Evolutionary conservation across 1,139 yeast species (phyloP), one percentile per base, ranked within the genome.

Genomic region (Yamadazyma buinensis): DNA sequence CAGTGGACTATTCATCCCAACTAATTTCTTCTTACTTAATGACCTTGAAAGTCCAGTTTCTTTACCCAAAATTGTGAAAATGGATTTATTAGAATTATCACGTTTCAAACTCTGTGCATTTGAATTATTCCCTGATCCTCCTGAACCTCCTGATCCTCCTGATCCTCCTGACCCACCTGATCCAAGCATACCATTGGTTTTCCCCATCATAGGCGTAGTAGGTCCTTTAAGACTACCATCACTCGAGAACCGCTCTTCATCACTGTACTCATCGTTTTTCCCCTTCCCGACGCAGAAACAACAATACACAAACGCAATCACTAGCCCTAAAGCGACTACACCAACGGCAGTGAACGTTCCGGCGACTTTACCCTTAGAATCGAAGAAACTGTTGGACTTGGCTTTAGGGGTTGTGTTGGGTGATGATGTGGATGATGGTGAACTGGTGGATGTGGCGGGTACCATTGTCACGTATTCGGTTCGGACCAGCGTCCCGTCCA

Each of bases 271-370:
- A 29, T 52, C 43, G 23, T 49, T 49, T 20, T 51, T 49, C 23
- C 42, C 26, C 37, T 43, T 33, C 6, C 32, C 34, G 30, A 38
- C 27, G 23, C 62, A 63, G 39, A 67, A 67, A 42, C 72, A 68
- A 46, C 65, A 66, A 46, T 62, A 66, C 7, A 65, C 38, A 1
- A 63, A 37, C 3, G 57, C 64, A 0, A 47, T 27, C 1, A 75
- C 41, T 1, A 77, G 31, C 1, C 67, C 76, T 1, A 69, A 49
- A 0, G 58, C 74, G 3, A 75, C 76, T 4, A 80, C 51, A 2
- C 83, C 87, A 5, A 82, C 87, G 0, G 74, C 87, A 0, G 83
- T 72, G 55, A 82, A 82, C 0, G 81, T 79, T 10, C 88, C 88
- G 0, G 86, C 88, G 1, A 82, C 87, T 45, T 78, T 79, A 1